Conservation (phyloP, 352 stramenopile species). For the Pythium diclinum region DNA sequence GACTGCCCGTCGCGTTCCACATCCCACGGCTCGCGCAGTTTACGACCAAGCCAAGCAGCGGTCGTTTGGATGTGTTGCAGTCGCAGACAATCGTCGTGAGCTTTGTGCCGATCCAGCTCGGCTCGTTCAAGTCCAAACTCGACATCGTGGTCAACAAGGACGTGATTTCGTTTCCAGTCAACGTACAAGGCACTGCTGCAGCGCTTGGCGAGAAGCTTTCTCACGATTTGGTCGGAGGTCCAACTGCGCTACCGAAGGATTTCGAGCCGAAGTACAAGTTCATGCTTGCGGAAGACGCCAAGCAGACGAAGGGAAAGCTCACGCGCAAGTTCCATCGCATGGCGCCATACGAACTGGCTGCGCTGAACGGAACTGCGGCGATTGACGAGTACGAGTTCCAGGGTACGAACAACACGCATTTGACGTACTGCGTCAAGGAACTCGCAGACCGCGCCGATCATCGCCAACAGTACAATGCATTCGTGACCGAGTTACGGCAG, state of each 20-base stretch:
- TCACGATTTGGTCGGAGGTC: conserved; percentile 50
- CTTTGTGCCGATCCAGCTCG: conserved; percentile 87
- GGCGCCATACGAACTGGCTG: conserved; percentile 57
- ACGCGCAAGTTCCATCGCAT: conserved; percentile 52
- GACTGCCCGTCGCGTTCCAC: conserved; percentile 57
- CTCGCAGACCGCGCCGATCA: conserved; percentile 65
- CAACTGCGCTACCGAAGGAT: conserved; percentile 69
- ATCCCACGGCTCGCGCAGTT: conserved; percentile 82
- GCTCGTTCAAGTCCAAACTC: conserved; percentile 55
- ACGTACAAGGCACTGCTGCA: conserved; percentile 63
- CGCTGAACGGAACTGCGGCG: conserved; percentile 61
- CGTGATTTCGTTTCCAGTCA: conserved; percentile 52
- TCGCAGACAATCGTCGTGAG: conserved; percentile 88
- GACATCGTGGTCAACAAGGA: conserved; percentile 46
- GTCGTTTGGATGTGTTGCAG: conserved; percentile 80
- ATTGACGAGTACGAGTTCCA: conserved; percentile 82
- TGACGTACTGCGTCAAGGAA: conserved; percentile 86
- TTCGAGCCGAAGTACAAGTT: conserved; percentile 91
- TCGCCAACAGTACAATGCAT: conserved; percentile 64
- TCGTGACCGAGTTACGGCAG: conserved; percentile 43
- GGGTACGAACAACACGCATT: conserved; percentile 79
- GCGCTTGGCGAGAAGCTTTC: conserved; percentile 36
- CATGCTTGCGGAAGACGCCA: conserved; percentile 71
- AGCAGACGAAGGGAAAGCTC: conserved; percentile 51
- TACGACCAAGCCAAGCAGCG: conserved; percentile 47